phyloP scores from a whole-genome alignment of 257 asterid species.

The Primulina eburnea region DNA sequence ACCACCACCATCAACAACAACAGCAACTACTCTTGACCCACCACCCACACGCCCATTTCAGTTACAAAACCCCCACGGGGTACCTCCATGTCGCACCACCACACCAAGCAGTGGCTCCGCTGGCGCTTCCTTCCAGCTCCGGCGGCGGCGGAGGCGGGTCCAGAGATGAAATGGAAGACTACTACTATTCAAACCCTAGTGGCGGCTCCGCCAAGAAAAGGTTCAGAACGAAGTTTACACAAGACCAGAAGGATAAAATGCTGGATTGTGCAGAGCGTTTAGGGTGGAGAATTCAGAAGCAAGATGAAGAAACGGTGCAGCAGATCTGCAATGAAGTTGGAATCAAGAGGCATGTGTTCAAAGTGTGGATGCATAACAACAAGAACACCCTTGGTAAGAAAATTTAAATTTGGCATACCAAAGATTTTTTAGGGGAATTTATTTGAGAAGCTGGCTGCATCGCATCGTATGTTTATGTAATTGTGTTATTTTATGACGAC shows the following conservation, averaged over 20 bases:
- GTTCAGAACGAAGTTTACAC: slow-evolving; percentile 53
- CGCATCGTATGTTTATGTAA: neutral
- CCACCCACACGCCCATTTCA: slow-evolving; percentile 45
- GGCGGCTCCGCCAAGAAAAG: slow-evolving; percentile 52
- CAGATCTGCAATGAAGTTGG: slow-evolving; percentile 57
- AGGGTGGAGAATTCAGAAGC: slow-evolving; percentile 71
- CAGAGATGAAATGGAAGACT: slow-evolving; percentile 49
- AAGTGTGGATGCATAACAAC: slow-evolving; percentile 90
- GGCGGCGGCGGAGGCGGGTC: slow-evolving; percentile 44
- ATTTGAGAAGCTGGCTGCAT: too few relatives aligned
- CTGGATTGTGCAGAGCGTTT: slow-evolving; percentile 56
- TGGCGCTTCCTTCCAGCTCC: slow-evolving; percentile 63
- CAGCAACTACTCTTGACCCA: slow-evolving; percentile 39
- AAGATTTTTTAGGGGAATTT: too few relatives aligned
- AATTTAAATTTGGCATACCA: slow-evolving; percentile 15
- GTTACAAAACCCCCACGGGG: slow-evolving; percentile 52
- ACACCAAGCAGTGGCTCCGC: slow-evolving; percentile 33
- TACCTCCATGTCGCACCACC: slow-evolving; percentile 47
- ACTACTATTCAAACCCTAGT: slow-evolving; percentile 35
- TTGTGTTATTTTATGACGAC: neutral
- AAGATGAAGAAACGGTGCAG: slow-evolving; percentile 62
- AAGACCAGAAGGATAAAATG: slow-evolving; percentile 78
- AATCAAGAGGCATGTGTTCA: slow-evolving; percentile 64
- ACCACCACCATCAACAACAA: slow-evolving; percentile 28
- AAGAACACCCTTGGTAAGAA: slow-evolving; percentile 78